Evolutionary conservation across 257 asterid genomes (phyloP), one percentile per base, ranked within the genome.

Genomic region (Capsicum baccatum): DNA sequence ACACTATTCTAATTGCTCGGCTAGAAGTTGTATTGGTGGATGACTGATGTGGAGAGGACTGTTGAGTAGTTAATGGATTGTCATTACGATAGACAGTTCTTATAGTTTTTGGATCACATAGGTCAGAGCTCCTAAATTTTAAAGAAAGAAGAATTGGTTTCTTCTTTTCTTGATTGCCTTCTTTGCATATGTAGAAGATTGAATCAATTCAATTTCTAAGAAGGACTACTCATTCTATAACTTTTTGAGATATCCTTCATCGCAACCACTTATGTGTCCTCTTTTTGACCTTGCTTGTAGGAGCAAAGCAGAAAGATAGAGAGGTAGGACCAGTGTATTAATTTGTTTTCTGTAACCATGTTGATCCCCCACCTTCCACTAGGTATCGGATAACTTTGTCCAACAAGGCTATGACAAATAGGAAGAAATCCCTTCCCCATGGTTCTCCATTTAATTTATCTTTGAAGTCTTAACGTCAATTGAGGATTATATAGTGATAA

Each of bases 11-110:
- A 55, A 69, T 69, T 69, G 55, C 55, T 69, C 42, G 15, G 79
- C 54, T 69, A 69, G 55, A 42, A 69, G 55, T 42, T 69, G 55
- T 69, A 69, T 69, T 69, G 79, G 79, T 69, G 42, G 55, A 69
- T 69, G 79, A 69, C 55, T 17, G 3, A 8, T 69, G 55, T 42
- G 33, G 79, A 33, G 55, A 39, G 79, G 55, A 69, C 55, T 16
- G 55, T 33, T 39, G 79, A 69, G 50, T 69, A 16, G 79, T 42
- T 69, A 69, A 69, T 69, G 55, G 52, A 69, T 39, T 16, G 7
- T 39, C 19, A 69, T 69, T 69, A 69, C 1, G 15, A 39, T 4
- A 69, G 39, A 15, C 15, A 3, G 39, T 67, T 66, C 19, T 39
- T 0, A 39, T 39, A 39, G 55, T 39, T 17, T 39, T 54, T 69